A percentile compares a stretch with the other conserved stretches of the same genome.
Conservation (phyloP, 75 land plant species). For the Sequoiadendron giganteum region DNA sequence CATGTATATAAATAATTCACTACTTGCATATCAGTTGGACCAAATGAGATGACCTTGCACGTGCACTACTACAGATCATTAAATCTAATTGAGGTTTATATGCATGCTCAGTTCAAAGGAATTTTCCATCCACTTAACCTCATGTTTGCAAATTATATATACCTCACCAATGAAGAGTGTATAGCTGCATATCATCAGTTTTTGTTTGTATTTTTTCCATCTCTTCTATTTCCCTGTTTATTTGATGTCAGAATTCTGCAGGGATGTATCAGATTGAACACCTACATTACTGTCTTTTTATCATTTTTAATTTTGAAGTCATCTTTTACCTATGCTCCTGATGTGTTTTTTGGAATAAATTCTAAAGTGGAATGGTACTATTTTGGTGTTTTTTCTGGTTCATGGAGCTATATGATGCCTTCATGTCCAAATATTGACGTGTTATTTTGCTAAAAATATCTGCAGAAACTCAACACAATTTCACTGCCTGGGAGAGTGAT, state of each 20-base stretch:
- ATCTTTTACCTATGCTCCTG: too few relatives aligned
- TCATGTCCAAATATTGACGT: not conserved
- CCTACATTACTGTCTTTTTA: too few relatives aligned
- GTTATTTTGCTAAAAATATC: not conserved
- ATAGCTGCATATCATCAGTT: not conserved
- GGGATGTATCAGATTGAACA: not conserved
- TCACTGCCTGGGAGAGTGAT: conserved; percentile 90
- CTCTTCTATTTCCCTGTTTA: not conserved
- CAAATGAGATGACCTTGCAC: not conserved
- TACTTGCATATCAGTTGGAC: not conserved
- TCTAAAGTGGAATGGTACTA: not conserved
- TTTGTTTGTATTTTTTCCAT: not conserved
- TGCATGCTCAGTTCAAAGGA: not conserved
- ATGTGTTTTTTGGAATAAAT: too few relatives aligned
- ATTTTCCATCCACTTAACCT: too few relatives aligned
- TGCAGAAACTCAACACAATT: conserved; percentile 92
- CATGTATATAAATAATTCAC: not conserved
- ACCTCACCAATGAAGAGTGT: not conserved
- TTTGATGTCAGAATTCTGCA: not conserved
- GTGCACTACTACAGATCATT: not conserved
- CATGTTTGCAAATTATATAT: not conserved
- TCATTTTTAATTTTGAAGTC: too few relatives aligned
- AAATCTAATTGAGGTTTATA: not conserved
- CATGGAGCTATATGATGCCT: not conserved
- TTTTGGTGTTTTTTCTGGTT: not conserved